A percentile compares a stretch with the other conserved stretches of the same genome.
Conservation (phyloP, 768 basidiomycete species). For the Boletales sp. region DNA sequence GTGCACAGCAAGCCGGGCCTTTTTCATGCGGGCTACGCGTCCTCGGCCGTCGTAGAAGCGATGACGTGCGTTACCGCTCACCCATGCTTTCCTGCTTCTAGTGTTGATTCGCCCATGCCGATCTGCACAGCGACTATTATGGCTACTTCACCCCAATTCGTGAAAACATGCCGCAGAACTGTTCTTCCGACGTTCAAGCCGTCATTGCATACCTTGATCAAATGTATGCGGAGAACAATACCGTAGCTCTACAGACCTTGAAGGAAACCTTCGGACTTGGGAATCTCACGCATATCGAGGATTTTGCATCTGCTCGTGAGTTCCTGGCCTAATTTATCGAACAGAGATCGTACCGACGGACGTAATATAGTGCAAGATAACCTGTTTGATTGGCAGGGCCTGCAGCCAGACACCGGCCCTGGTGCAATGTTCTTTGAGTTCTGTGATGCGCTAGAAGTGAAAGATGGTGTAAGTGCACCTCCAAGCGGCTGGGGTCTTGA, state of each 20-base stretch:
- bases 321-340: background rate
- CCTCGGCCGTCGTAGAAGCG: constrained; percentile 45
- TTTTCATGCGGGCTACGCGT: constrained; percentile 42
- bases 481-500: constrained; percentile 58
- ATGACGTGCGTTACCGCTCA: constrained; percentile 32
- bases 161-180: constrained; percentile 65
- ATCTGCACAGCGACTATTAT: constrained; percentile 18
- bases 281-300: constrained; percentile 56
- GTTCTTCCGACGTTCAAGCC: constrained; percentile 66
- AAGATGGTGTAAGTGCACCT: constrained; percentile 40
- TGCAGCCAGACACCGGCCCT: constrained; percentile 51
- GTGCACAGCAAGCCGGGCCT: constrained; percentile 35
- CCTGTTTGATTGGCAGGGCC: constrained; percentile 64
- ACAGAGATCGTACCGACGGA: constrained; percentile 14
- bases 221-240: constrained; percentile 45
- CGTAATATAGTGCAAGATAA: constrained; percentile 42
- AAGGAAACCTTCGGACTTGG: constrained; percentile 60
- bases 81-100: background rate
- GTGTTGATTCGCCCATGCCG: background rate
- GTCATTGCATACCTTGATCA: constrained; percentile 61
- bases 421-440: constrained; percentile 35
- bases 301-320: constrained; percentile 58
- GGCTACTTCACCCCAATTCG: constrained; percentile 71
- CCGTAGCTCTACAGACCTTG: constrained; percentile 46
- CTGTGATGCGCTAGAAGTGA: constrained; percentile 38